A percentile compares a stretch with the other conserved stretches of the same genome.
phyloP scores from a whole-genome alignment of 306 rosid species.

The Senna tora region DNA sequence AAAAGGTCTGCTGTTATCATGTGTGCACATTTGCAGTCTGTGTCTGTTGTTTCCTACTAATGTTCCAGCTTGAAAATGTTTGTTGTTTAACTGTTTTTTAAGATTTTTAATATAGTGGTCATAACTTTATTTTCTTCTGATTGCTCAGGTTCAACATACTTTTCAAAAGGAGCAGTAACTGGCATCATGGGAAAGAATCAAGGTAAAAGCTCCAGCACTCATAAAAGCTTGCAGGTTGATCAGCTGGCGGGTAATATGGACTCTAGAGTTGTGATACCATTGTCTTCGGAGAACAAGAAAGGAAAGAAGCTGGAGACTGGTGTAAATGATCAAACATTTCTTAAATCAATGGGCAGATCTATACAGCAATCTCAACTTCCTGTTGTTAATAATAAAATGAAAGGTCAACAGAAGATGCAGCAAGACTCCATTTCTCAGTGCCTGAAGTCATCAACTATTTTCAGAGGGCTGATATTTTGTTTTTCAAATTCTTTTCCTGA shows the following conservation, averaged over 20 bases:
- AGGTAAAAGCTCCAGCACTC: constrained; percentile 49
- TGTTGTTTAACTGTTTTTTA: constrained; percentile 14
- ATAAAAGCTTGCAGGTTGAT: constrained; percentile 49
- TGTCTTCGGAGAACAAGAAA: constrained; percentile 44
- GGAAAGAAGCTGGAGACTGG: constrained; percentile 50
- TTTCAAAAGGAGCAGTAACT: constrained; percentile 51
- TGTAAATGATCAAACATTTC: constrained; percentile 41
- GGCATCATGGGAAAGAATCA: constrained; percentile 49
- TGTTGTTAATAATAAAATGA: constrained; percentile 40
- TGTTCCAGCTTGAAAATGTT: constrained; percentile 31
- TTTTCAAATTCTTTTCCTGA: constrained; percentile 83
- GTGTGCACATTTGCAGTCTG: constrained; percentile 25
- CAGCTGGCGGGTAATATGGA: constrained; percentile 37
- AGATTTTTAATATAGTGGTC: constrained; percentile 18
- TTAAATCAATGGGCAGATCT: constrained; percentile 47
- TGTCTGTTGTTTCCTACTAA: constrained; percentile 29
- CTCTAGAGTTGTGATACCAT: constrained; percentile 51
- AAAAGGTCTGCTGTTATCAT: constrained; percentile 63
- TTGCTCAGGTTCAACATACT: constrained; percentile 43
- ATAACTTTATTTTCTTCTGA: constrained; percentile 14
- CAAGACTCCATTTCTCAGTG: constrained; percentile 50
- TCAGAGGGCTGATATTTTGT: constrained; percentile 64
- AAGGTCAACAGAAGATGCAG: constrained; percentile 43
- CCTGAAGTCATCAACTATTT: constrained; percentile 58
- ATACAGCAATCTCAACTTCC: constrained; percentile 49